Evolutionary conservation across 2,329 filamentous ascomycete species (phyloP), one percentile per base, ranked within the genome.

Genomic region (Fusarium cyanostomum): DNA sequence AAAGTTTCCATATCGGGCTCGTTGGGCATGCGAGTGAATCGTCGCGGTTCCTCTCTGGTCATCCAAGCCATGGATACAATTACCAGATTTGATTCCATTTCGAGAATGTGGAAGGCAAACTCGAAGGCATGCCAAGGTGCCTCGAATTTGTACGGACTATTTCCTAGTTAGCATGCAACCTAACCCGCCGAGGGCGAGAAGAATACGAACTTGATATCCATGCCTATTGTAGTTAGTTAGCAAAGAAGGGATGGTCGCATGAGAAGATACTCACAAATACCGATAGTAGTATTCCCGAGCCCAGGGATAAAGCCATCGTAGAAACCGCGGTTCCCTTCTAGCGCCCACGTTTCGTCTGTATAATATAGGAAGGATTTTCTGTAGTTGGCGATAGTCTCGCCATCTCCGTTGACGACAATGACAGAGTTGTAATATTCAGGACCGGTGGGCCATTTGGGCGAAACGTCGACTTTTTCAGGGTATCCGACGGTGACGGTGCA

Each of bases 21-120:
- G 1, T 81, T 72, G 0, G 84, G 85, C 63, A 63, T 78, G 26
- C 66, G 80, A 56, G 70, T 86, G 71, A 79, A 87, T 8, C 57
- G 55, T 15, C 69, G 79, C 2, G 75, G 80, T 68, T 80, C 82
- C 59, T 80, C 86, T 52, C 73, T 79, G 2, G 90, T 92, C 28
- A 91, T 79, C 91, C 91, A 94, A 0, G 92, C 90, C 91, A 94
- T 94, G 5, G 85, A 86, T 0, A 94, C 66, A 30, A 93, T 85
- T 2, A 92, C 86, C 0, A 94, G 62, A 12, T 87, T 86, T 0
- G 89, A 84, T 0, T 81, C 70, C 0, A 77, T 76, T 2, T 85
- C 76, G 0, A 92, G 72, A 7, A 89, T 78, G 38, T 91, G 86
- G 21, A 78, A 83, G 0, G 82, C 82, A 12, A 81, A 81, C 50